Base-by-base conservation (phyloP, 2,329 filamentous ascomycete genomes). In the Fusarium azukiicola region DNA sequence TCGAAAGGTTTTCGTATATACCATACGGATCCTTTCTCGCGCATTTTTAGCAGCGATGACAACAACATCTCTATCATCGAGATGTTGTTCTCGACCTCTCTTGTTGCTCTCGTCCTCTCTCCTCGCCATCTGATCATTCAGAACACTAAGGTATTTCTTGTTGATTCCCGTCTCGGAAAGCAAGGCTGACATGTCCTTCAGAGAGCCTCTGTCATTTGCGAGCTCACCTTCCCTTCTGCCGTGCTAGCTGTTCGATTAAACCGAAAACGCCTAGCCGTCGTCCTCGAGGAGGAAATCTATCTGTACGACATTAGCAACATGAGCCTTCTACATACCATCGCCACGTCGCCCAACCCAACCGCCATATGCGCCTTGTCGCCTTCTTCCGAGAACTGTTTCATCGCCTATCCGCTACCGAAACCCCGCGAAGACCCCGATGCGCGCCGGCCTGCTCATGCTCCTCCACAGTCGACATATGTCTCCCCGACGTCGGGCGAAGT, bases 221-320 rank as follows among this genome's bases (percentile, higher is more conserved):
- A 99, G 87, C 96, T 99, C 85, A 99, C 97, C 6, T 99, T 99
- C 83, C 97, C 97, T 17, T 98, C 97, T n/a, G 97, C 97, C 67
- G 97, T 99, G 16, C 93, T 99, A 52, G 97, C 97, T 27, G 96
- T 99, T 74, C 96, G 97, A 79, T 91, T 99, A 83, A 99, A 99
- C 87, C 93, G 98, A 81, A 99, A 99, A 87, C 95, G 98, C 49
- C 92, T 99, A 38, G 96, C 98, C 17, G 97, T 99, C 44, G 95
- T 99, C 19, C 92, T 99, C 72, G 98, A 99, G 86, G 97, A 98
- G 83, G 96, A 98, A 86, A 98, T 99, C 77, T 99, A 99, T 88
- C 92, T 99, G 66, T 99, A 99, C 89, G 98, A 99, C 87, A 99
- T 99, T 80, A 97, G 97, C 88, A 99, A 99, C 85, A 99, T 99